Conservation (phyloP, 768 basidiomycete species). For the Serpula lacrymans region DNA sequence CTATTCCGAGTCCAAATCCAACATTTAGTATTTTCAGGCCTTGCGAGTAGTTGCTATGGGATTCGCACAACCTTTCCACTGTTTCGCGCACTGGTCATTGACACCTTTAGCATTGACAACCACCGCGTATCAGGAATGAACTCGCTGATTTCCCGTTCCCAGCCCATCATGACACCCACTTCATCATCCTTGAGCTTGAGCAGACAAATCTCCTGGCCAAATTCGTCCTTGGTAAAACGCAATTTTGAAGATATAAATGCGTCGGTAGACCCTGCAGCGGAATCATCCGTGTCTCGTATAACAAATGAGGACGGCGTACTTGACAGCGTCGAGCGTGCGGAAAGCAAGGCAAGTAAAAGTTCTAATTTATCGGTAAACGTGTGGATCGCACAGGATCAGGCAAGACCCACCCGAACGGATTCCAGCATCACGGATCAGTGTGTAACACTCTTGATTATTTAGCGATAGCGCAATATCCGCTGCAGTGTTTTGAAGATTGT, state of each 20-base stretch:
- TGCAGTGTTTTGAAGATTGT: constrained; percentile 76
- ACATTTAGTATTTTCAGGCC: constrained; percentile 78
- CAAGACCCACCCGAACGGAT: constrained; percentile 72
- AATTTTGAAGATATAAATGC: constrained; percentile 72
- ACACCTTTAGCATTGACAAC: constrained; percentile 19
- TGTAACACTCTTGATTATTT: constrained; percentile 74
- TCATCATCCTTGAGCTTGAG: constrained; percentile 64
- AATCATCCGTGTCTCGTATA: constrained; percentile 48
- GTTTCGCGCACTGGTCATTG: constrained; percentile 67
- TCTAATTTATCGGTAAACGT: constrained; percentile 39
- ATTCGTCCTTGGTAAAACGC: constrained; percentile 61
- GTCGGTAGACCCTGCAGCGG: constrained; percentile 59
- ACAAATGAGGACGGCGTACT: constrained; percentile 31
- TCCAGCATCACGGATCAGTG: constrained; percentile 84
- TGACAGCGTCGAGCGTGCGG: constrained; percentile 36
- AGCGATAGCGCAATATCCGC: constrained; percentile 88
- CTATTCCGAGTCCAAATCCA: constrained; percentile 93
- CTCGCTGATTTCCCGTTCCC: constrained; percentile 83
- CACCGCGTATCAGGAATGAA: constrained; percentile 10
- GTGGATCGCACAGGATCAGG: constrained; percentile 2
- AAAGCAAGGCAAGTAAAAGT: constrained; percentile 63
- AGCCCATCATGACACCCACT: constrained; percentile 99
- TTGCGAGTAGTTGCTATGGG: constrained; percentile 40
- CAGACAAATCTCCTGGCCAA: constrained; percentile 82
- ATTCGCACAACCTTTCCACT: constrained; percentile 57